Evolutionary conservation across 768 basidiomycete genomes (phyloP), one percentile per base, ranked within the genome.

Genomic region (Boletus vinaceobasis): DNA sequence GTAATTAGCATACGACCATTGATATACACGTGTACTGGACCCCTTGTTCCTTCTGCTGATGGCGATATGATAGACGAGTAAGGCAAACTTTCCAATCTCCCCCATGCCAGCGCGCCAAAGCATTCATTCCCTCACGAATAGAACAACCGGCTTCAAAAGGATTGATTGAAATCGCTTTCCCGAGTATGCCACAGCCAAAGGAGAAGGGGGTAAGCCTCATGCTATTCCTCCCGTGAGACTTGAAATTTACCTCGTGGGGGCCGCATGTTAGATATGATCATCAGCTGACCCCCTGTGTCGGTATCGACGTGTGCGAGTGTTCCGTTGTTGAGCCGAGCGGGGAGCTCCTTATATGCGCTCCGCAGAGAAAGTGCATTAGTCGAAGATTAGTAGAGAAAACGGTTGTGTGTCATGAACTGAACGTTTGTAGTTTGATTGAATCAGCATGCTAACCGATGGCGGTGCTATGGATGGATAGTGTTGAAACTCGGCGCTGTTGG

Each of bases 161-260:
- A 55, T 42, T 58, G 56, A 63, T 62, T 46, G 32, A 35, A 23
- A 39, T 45, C 19, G 39, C 23, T 26, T 48, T 37, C 36, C 35
- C 31, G 38, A 47, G 42, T 49, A 44, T 37, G n/a, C 38, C 29
- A 44, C 48, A 45, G 43, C 55, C 52, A 45, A 53, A 33, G 36
- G 50, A 4, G 37, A 46, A 57, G 44, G 33, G 23, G 53, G 35
- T 19, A 21, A 43, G 40, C 53, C 50, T 58, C 59, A 51, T 60
- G 62, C 36, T 52, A 39, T 39, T 43, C 33, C 47, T 52, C 23
- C 40, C 55, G 33, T 50, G 57, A 38, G 59, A 52, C 42, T 50
- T 47, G 58, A 60, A 49, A 56, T 57, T 57, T 35, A 53, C 66
- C 63, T 61, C 68, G 57, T 68, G 68, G 48, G 33, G 26, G 23